A percentile compares a stretch with the other conserved stretches of the same genome.
Evolutionary conservation across 2,329 filamentous ascomycete genomes (phyloP).

Genomic region (Aspergillus intermedius): DNA sequence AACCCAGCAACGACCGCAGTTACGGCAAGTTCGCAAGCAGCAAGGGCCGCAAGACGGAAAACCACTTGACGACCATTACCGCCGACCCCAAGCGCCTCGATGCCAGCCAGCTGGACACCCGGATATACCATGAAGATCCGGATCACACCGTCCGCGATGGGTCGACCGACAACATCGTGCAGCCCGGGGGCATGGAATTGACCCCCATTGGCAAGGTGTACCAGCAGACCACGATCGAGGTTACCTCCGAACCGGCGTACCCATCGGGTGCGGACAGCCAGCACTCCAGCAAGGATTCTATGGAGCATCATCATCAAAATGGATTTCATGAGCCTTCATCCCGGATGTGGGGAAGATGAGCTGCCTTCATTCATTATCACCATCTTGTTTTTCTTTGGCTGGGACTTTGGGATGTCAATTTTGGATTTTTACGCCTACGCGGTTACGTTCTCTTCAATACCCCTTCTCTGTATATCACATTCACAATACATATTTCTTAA

Average conservation of each 20-base stretch:
- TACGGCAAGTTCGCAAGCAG: slow-evolving; percentile 27
- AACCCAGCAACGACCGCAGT: slow-evolving; percentile 33
- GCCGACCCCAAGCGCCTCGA: slow-evolving; percentile 21
- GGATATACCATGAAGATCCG: slow-evolving; percentile 20
- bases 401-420: not conserved
- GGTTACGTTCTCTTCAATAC: slow-evolving; percentile 1
- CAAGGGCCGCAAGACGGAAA: slow-evolving; percentile 20
- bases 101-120: slow-evolving; percentile 14
- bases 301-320: slow-evolving; percentile 1
- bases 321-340: slow-evolving; percentile 8
- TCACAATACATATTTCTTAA: not conserved
- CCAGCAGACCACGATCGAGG: slow-evolving; percentile 40
- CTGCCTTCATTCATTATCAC: not conserved
- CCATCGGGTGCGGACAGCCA: slow-evolving; percentile 17
- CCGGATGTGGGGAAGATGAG: slow-evolving; percentile 21
- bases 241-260: slow-evolving; percentile 32
- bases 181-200: slow-evolving; percentile 23
- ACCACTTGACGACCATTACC: slow-evolving; percentile 27
- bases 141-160: slow-evolving; percentile 33
- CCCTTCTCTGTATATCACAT: not conserved
- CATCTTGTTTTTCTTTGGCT: not conserved
- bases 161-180: slow-evolving; percentile 41
- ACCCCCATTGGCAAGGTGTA: slow-evolving; percentile 35
- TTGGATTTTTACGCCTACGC: not conserved
- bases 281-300: slow-evolving; percentile 23